Evolutionary conservation across 805 yeast genomes (phyloP).

Genomic region (Lipomyces mesembrius): DNA sequence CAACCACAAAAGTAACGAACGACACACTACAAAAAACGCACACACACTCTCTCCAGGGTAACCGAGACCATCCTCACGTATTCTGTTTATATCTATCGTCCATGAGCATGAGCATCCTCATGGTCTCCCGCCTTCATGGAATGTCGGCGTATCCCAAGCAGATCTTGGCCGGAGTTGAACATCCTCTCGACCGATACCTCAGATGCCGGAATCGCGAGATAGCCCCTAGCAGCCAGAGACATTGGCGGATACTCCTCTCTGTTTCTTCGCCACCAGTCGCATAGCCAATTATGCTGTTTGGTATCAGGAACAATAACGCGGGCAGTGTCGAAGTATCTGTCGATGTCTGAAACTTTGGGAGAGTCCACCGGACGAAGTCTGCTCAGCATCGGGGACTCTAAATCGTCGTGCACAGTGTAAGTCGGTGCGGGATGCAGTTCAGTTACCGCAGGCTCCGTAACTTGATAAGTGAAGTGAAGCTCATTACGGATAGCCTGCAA

Average conservation of each 20-base stretch:
- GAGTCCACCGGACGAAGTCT: background rate
- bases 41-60: no score
- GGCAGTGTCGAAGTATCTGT: background rate
- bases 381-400: background rate
- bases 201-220: no score
- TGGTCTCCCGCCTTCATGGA: background rate
- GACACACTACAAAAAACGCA: no score
- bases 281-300: constrained; percentile 1
- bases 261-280: background rate
- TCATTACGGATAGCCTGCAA: background rate
- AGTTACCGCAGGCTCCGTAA: background rate
- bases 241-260: background rate
- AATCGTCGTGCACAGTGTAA: background rate
- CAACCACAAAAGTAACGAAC: no score
- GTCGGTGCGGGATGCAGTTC: background rate
- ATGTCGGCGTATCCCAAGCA: background rate
- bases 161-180: background rate
- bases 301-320: constrained; percentile 1
- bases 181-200: background rate
- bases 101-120: background rate
- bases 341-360: background rate
- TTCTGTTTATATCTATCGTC: background rate
- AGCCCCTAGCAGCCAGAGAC: no score
- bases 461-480: no score
- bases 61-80: no score